Conservation (phyloP, 1,139 yeast species). For the Blastobotrys arbuscula region DNA sequence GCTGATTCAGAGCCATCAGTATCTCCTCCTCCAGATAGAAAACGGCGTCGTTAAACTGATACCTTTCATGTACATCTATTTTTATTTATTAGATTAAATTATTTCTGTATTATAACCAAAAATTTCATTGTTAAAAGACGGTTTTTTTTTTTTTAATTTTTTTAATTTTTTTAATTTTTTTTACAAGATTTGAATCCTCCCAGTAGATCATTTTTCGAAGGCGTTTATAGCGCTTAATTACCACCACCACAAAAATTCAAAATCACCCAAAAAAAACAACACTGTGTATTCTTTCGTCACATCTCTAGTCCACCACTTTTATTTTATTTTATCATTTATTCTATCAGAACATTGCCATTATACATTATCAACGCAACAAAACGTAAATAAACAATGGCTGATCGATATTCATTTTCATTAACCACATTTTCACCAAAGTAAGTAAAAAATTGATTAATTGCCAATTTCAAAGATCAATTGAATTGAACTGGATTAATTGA, state of each 20-base stretch:
- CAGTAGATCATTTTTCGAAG: no score
- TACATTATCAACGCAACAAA: background rate
- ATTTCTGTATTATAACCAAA: no score
- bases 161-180: no score
- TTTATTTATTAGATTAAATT: background rate
- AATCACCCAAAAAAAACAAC: no score
- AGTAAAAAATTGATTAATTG: constrained; percentile 30
- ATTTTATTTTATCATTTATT: background rate
- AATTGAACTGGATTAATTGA: background rate
- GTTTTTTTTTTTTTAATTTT: no score
- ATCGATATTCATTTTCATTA: constrained; percentile 93
- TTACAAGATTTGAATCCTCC: no score
- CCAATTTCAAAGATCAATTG: background rate
- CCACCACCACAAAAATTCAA: no score
- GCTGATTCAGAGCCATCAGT: constrained; percentile 1
- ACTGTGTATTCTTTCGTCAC: background rate
- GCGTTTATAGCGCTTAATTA: no score
- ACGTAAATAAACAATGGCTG: constrained; percentile 62
- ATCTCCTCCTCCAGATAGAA: constrained; percentile 7
- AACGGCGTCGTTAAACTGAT: constrained; percentile 1
- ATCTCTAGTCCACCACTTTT: background rate
- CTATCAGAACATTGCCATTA: no score
- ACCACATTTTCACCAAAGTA: constrained; percentile 96
- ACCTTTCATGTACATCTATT: background rate
- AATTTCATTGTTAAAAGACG: no score